Percentiles rank a stretch among this genome's conserved stretches.
Conservation (phyloP, 768 basidiomycete genomes). For the Lyophyllum atratum region DNA sequence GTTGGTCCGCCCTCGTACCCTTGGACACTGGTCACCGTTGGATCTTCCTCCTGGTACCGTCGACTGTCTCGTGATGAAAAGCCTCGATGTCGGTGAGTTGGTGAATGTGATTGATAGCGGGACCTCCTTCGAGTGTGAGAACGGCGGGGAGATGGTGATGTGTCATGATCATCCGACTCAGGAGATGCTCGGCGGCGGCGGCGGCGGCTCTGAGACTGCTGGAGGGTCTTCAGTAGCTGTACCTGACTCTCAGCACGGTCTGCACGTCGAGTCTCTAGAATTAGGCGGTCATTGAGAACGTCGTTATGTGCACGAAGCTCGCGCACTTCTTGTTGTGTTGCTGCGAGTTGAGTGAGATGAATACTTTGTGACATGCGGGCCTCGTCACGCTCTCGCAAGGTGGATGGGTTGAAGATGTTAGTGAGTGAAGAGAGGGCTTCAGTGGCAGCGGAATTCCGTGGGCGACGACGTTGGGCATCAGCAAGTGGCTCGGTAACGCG, state of each 20-base stretch:
- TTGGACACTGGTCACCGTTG: too few relatives aligned
- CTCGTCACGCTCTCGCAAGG: conserved; percentile 5
- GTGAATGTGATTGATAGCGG: too few relatives aligned
- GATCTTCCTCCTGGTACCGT: too few relatives aligned
- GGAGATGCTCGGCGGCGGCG: neutral
- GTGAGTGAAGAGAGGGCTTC: conserved; percentile 6
- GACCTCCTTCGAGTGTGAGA: too few relatives aligned
- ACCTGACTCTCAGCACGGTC: conserved; percentile 13
- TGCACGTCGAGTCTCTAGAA: conserved; percentile 7
- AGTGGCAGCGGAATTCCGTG: neutral
- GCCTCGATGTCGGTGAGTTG: too few relatives aligned
- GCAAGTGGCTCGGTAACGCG: neutral
- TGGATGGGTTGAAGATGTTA: conserved; percentile 4
- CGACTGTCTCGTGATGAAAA: too few relatives aligned
- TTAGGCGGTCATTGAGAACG: neutral
- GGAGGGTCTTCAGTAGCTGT: conserved; percentile 1
- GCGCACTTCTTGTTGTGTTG: conserved; percentile 1
- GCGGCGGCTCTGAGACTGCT: conserved; percentile 1
- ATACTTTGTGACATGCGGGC: conserved; percentile 3
- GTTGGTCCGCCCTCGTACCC: too few relatives aligned
- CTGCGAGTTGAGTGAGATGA: conserved; percentile 9
- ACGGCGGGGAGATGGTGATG: neutral
- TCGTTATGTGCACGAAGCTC: conserved; percentile 1
- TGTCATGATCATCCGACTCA: neutral
- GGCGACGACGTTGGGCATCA: neutral